Evolutionary conservation across 2,329 filamentous ascomycete species (phyloP).

Genomic region (Aureobasidium leucospermi): DNA sequence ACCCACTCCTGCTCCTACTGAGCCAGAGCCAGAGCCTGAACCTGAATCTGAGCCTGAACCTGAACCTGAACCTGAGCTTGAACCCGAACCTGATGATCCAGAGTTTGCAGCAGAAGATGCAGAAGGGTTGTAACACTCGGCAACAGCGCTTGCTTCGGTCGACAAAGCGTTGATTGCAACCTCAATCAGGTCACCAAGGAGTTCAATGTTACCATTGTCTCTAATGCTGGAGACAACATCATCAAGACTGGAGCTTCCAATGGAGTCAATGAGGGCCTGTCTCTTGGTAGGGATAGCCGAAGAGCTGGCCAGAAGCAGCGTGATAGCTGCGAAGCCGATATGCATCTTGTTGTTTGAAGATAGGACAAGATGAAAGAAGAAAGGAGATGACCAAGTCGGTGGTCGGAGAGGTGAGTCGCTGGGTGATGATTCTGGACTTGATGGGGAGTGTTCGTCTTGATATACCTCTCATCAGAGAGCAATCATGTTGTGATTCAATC

Average conservation of each 20-base stretch:
- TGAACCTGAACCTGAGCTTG: neutral
- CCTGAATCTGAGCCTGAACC: neutral
- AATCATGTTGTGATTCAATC: conserved; percentile 1
- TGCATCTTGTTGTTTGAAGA: conserved; percentile 5
- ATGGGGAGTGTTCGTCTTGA: neutral
- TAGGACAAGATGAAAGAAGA: neutral
- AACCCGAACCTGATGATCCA: neutral
- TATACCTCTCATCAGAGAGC: neutral
- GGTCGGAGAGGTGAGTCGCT: neutral
- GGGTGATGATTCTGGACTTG: neutral
- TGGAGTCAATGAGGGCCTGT: conserved; percentile 8
- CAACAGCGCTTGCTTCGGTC: neutral
- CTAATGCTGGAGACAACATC: conserved; percentile 3
- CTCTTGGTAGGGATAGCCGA: conserved; percentile 7
- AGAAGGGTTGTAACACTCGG: neutral
- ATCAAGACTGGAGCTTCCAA: conserved; percentile 1
- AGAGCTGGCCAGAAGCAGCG: conserved; percentile 11
- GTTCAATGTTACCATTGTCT: conserved; percentile 1
- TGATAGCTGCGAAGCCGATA: conserved; percentile 1
- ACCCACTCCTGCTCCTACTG: neutral
- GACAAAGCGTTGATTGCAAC: neutral
- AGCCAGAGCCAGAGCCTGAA: neutral
- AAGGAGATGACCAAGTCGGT: neutral
- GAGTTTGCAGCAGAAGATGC: neutral
- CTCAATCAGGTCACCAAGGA: conserved; percentile 9